Evolutionary conservation across 2,329 filamentous ascomycete genomes (phyloP).

Genomic region (Sclerotinia subarctica): DNA sequence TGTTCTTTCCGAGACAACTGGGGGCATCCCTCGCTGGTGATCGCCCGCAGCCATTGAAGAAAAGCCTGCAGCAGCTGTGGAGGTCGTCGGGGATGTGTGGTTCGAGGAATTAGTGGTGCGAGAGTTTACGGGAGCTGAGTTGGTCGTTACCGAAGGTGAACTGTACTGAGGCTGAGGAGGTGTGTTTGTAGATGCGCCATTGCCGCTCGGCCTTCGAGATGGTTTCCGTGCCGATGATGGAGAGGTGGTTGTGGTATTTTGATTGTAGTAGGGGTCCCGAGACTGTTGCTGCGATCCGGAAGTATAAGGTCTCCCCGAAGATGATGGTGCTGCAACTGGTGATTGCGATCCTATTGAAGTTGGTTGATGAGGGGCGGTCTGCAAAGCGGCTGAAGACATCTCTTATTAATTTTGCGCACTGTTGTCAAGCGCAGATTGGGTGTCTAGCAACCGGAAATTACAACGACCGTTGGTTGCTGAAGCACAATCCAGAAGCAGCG

Average conservation of each 20-base stretch:
- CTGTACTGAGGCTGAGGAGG: slow-evolving; percentile 34
- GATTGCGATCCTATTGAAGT: slow-evolving; percentile 47
- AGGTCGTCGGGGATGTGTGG: slow-evolving; percentile 41
- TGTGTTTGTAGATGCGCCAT: slow-evolving; percentile 41
- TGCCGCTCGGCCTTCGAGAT: slow-evolving; percentile 52
- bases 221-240: slow-evolving; percentile 50
- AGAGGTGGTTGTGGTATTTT: slow-evolving; percentile 42
- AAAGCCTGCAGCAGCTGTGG: slow-evolving; percentile 42
- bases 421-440: slow-evolving; percentile 22
- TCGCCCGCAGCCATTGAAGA: slow-evolving; percentile 42
- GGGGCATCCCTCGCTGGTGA: slow-evolving; percentile 60
- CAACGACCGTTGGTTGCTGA: slow-evolving; percentile 17
- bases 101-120: slow-evolving; percentile 37
- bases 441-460: slow-evolving; percentile 16
- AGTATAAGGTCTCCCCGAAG: slow-evolving; percentile 52
- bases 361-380: slow-evolving; percentile 55
- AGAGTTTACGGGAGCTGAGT: slow-evolving; percentile 25
- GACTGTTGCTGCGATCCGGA: slow-evolving; percentile 53
- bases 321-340: slow-evolving; percentile 44
- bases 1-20: slow-evolving; percentile 74
- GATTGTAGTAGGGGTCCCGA: slow-evolving; percentile 53
- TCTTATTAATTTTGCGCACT: slow-evolving; percentile 38
- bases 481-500: slow-evolving; percentile 7
- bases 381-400: slow-evolving; percentile 64
- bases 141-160: slow-evolving; percentile 30